Percentiles rank a stretch among this genome's conserved stretches.
Conservation (phyloP, 371 early-diverging fungal species). For the Mucor saturninus region DNA sequence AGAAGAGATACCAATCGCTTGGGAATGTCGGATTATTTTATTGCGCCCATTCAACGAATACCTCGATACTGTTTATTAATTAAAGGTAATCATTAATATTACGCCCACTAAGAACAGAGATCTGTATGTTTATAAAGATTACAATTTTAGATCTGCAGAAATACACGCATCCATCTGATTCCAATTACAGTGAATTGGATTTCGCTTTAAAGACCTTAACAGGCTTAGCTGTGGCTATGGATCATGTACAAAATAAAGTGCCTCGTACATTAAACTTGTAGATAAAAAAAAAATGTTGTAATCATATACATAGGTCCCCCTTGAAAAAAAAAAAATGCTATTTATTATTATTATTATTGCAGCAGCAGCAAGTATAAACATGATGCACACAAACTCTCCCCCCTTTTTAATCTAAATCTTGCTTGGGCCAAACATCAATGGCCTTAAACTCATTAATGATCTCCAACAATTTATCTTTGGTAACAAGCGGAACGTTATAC, state of each 20-base stretch:
- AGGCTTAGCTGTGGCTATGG: constrained; percentile 46
- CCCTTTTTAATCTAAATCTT: neutral
- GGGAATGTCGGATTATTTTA: constrained; percentile 52
- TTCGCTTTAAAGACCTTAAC: constrained; percentile 36
- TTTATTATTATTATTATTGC: neutral
- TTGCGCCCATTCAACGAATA: constrained; percentile 52
- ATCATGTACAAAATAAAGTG: constrained; percentile 33
- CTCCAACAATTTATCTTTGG: constrained; percentile 64
- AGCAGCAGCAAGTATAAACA: neutral
- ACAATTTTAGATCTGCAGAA: constrained; percentile 39
- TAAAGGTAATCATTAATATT: constrained; percentile 36
- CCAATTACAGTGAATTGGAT: constrained; percentile 27
- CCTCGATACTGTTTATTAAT: constrained; percentile 51
- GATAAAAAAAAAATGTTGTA: no score
- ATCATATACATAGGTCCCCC: no score
- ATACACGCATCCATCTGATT: constrained; percentile 31
- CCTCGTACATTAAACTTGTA: constrained; percentile 3
- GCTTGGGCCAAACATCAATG: constrained; percentile 70
- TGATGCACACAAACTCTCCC: neutral
- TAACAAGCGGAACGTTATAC: constrained; percentile 73
- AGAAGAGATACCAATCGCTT: constrained; percentile 48
- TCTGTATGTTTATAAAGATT: no score
- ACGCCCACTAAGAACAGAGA: no score
- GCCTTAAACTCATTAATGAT: constrained; percentile 72
- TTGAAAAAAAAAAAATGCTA: neutral